A percentile compares a stretch with the other conserved stretches of the same genome.
Evolutionary conservation across 495 filamentous ascomycete genomes (phyloP).

Genomic region (Hypoxylon lenormandii): DNA sequence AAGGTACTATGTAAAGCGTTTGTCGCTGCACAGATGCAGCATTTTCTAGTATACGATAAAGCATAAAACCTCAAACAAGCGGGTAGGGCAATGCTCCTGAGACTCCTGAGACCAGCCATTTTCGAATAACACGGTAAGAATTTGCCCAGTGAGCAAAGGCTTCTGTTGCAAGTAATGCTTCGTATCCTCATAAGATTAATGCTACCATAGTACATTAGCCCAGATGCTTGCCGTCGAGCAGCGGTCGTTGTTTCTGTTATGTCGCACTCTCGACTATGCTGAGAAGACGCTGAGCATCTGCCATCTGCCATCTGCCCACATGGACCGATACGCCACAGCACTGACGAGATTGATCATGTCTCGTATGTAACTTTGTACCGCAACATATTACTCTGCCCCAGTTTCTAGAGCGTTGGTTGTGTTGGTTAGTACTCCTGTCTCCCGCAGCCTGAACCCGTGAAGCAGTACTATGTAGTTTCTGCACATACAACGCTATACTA

Average conservation of each 20-base stretch:
- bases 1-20: too few relatives aligned
- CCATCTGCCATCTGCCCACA: too few relatives aligned
- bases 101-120: constrained; percentile 12
- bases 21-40: constrained; percentile 1
- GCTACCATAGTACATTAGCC: constrained; percentile 45
- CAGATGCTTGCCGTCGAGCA: constrained; percentile 36
- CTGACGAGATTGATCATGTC: constrained; percentile 6
- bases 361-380: constrained; percentile 6
- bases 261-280: constrained; percentile 42
- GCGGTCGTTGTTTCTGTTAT: constrained; percentile 46
- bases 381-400: background rate
- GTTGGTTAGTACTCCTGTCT: constrained; percentile 18
- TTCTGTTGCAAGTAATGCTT: constrained; percentile 48
- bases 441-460: constrained; percentile 31
- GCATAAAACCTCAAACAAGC: constrained; percentile 23
- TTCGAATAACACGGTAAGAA: constrained; percentile 28
- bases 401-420: background rate
- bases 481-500: constrained; percentile 26
- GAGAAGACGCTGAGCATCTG: constrained; percentile 36
- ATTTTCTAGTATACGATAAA: constrained; percentile 27
- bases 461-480: constrained; percentile 14
- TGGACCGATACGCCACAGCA: constrained; percentile 33
- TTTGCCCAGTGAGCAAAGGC: constrained; percentile 35
- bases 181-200: constrained; percentile 45
- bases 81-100: constrained; percentile 34